Percentiles rank a stretch among this genome's conserved stretches.
phyloP scores from a whole-genome alignment of 2,329 filamentous ascomycete species.

The Fusarium odoratissimum region DNA sequence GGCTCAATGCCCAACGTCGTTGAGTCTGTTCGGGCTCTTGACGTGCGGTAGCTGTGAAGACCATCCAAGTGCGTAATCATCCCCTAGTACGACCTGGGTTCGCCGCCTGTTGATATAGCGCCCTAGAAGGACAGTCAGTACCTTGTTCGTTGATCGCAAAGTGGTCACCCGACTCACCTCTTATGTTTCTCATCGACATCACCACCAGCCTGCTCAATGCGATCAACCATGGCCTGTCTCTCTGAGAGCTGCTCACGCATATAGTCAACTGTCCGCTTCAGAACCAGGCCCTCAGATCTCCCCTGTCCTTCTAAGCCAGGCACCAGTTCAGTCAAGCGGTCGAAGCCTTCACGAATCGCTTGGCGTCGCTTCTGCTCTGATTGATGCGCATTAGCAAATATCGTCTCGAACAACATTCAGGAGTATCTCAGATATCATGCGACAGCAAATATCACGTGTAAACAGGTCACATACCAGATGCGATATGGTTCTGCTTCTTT shows the following conservation, averaged over 20 bases:
- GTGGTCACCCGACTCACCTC: conserved; percentile 49
- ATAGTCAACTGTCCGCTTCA: conserved; percentile 76
- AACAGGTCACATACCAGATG: conserved; percentile 57
- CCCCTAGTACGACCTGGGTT: conserved; percentile 30
- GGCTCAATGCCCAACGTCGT: background rate
- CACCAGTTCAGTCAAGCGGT: conserved; percentile 81
- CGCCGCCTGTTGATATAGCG: conserved; percentile 36
- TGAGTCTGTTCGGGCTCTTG: background rate
- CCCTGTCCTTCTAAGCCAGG: conserved; percentile 86
- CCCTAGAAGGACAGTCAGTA: conserved; percentile 29
- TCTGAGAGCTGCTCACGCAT: conserved; percentile 70
- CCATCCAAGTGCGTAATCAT: conserved; percentile 1
- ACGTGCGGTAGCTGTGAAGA: background rate
- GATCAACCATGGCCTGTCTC: conserved; percentile 66
- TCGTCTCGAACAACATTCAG: no score
- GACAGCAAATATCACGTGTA: background rate
- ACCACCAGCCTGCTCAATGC: conserved; percentile 69
- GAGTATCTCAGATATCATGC: background rate
- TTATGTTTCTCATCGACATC: conserved; percentile 62
- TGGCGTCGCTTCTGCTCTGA: conserved; percentile 59
- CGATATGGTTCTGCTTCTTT: conserved; percentile 67
- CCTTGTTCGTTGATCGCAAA: background rate
- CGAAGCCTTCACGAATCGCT: conserved; percentile 86
- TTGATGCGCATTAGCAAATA: conserved; percentile 19
- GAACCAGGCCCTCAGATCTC: conserved; percentile 85